Conservation (phyloP, 2,329 filamentous ascomycete genomes). For the Sclerotiophoma versabilis region DNA sequence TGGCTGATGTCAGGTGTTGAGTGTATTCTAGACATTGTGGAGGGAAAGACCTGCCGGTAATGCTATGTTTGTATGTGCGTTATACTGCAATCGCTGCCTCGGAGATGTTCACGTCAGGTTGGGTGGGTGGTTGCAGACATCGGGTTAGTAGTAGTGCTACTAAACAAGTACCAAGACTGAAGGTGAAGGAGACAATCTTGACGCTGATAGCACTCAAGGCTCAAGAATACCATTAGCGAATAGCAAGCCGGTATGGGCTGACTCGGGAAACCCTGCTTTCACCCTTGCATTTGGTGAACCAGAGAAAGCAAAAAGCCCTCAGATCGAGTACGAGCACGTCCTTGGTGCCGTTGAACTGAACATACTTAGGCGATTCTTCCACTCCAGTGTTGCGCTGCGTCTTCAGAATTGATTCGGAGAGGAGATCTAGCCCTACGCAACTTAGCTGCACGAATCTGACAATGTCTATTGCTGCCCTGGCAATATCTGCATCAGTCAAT, state of each 20-base stretch:
- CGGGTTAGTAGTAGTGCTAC: neutral
- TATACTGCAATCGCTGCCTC: neutral
- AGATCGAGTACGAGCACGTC: too few species aligned
- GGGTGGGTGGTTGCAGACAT: neutral
- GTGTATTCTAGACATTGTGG: neutral
- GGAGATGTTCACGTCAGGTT: neutral
- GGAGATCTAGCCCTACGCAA: too few species aligned
- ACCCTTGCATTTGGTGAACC: neutral
- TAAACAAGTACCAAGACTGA: neutral
- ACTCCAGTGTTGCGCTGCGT: too few species aligned
- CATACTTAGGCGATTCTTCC: too few species aligned
- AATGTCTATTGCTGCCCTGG: too few species aligned
- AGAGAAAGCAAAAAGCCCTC: too few species aligned
- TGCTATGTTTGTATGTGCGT: neutral
- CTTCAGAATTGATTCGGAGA: too few species aligned
- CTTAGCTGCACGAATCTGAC: too few species aligned
- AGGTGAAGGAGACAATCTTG: conserved; percentile 7
- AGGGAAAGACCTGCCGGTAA: neutral
- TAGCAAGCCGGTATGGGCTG: neutral
- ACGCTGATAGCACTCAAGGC: neutral
- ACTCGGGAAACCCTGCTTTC: neutral
- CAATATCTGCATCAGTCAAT: too few species aligned
- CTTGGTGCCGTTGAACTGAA: too few species aligned
- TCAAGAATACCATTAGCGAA: neutral
- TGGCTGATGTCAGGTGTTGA: neutral